Conservation (phyloP, 805 yeast species). For the Hanseniaspora lachancei region DNA sequence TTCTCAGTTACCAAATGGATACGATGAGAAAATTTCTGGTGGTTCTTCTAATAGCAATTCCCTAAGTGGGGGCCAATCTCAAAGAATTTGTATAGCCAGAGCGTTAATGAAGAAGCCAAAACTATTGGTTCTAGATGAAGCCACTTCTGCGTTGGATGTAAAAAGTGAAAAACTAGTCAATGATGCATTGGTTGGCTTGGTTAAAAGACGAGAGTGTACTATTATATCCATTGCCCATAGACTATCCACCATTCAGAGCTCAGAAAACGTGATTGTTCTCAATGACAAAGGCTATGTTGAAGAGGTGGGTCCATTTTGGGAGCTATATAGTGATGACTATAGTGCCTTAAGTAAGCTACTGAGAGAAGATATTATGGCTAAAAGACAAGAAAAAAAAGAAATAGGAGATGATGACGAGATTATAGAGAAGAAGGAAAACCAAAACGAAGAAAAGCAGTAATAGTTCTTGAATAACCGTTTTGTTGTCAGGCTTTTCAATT, state of each 20-base stretch:
- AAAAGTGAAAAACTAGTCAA: constrained; percentile 66
- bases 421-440: neutral
- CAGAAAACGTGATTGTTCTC: constrained; percentile 72
- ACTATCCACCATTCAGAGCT: constrained; percentile 74
- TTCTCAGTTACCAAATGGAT: constrained; percentile 45
- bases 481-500: too few relatives aligned
- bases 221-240: constrained; percentile 89
- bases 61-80: constrained; percentile 89
- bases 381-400: constrained; percentile 4
- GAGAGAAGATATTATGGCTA: constrained; percentile 21
- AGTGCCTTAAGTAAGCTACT: constrained; percentile 31
- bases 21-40: constrained; percentile 57
- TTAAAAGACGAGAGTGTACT: constrained; percentile 49
- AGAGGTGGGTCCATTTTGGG: constrained; percentile 55
- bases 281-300: constrained; percentile 71
- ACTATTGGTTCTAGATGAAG: constrained; percentile 70
- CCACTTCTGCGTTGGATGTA: constrained; percentile 77
- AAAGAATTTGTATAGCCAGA: constrained; percentile 75
- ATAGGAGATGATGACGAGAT: neutral
- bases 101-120: constrained; percentile 65
- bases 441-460: neutral
- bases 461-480: too few relatives aligned
- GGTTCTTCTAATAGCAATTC: constrained; percentile 34
- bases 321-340: constrained; percentile 36
- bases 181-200: constrained; percentile 54